phyloP scores from a whole-genome alignment of 306 rosid species.

The Clitoria ternatea region DNA sequence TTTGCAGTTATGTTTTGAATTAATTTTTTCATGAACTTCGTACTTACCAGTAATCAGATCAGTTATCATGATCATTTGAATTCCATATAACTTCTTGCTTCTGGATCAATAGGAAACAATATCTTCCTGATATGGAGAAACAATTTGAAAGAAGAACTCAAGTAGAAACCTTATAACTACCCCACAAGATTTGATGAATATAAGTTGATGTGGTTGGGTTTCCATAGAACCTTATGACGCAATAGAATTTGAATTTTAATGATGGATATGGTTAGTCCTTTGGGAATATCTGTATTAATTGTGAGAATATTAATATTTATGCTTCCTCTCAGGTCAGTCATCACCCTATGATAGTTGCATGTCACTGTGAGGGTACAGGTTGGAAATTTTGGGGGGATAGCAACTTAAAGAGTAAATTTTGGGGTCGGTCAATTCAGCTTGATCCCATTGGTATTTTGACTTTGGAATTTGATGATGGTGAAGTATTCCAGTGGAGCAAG shows the following conservation, averaged over 20 bases:
- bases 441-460: slow-evolving; percentile 91
- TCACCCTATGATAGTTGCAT: slow-evolving; percentile 90
- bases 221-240: neutral
- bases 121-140: neutral
- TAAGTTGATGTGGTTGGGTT: neutral
- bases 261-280: neutral
- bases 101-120: neutral
- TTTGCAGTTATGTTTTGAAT: neutral
- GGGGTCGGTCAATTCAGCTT: slow-evolving; percentile 98
- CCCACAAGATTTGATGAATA: neutral
- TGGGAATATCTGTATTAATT: neutral
- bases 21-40: neutral
- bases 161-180: neutral
- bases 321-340: slow-evolving; percentile 83
- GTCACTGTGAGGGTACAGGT: slow-evolving; percentile 91
- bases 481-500: slow-evolving; percentile 91
- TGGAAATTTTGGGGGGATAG: slow-evolving; percentile 97
- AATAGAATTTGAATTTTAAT: neutral
- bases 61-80: neutral
- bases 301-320: slow-evolving; percentile 6
- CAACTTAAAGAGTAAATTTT: slow-evolving; percentile 93
- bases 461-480: slow-evolving; percentile 93
- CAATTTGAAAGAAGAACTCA: neutral
- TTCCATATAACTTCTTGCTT: neutral
- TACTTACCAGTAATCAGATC: neutral